These are phyloP conservation scores for Termitomyces sp. DNA, from an alignment of 768 basidiomycete species.

Conservation along the genomic window DNA sequence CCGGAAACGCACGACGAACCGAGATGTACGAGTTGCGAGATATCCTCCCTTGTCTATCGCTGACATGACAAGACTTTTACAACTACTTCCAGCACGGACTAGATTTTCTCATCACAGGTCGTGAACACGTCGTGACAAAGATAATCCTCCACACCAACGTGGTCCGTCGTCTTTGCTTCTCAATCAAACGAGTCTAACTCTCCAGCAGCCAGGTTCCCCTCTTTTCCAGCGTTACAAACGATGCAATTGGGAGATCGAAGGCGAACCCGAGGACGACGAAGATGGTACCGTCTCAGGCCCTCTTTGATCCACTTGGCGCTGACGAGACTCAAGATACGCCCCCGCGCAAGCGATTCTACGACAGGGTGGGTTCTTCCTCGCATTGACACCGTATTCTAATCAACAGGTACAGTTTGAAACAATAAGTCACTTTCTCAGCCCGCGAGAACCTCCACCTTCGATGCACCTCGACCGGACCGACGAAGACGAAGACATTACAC, in stretches of 20 bases:
- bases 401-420: conserved; percentile 53
- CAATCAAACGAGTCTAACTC: neutral
- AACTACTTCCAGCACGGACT: conserved; percentile 92
- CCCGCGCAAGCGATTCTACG: conserved; percentile 65
- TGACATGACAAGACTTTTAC: conserved; percentile 60
- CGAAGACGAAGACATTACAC: conserved; percentile 63
- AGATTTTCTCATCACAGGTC: conserved; percentile 76
- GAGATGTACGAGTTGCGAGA: conserved; percentile 33
- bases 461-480: conserved; percentile 79
- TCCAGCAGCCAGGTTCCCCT: conserved; percentile 74
- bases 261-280: conserved; percentile 75
- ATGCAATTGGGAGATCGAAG: conserved; percentile 87
- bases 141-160: conserved; percentile 86
- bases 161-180: conserved; percentile 36
- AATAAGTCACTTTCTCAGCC: conserved; percentile 71
- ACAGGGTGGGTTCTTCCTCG: conserved; percentile 43
- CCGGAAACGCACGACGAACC: conserved; percentile 44
- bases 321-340: conserved; percentile 50
- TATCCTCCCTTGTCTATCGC: neutral
- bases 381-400: neutral
- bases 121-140: conserved; percentile 71
- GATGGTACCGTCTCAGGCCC: conserved; percentile 43
- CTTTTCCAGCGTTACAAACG: conserved; percentile 89
- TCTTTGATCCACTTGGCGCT: neutral
- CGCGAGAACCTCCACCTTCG: conserved; percentile 67